phyloP scores from a whole-genome alignment of 2,329 filamentous ascomycete genomes.

The Cladosporium sp. region DNA sequence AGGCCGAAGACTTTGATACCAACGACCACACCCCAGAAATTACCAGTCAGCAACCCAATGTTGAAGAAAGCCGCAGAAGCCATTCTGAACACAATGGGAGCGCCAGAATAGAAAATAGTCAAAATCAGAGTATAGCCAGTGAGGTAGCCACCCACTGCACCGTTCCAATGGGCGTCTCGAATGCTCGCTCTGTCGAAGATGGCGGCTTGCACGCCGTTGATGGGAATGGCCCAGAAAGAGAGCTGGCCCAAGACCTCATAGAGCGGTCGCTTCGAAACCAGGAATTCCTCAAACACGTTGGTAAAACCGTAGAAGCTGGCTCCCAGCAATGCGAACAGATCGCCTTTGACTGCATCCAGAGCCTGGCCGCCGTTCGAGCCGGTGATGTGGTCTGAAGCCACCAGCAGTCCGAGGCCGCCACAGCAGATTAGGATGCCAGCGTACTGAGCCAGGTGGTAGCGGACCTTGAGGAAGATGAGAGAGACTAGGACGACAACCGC shows the following conservation, averaged over 20 bases:
- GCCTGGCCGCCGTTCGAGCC: slow-evolving; percentile 65
- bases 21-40: slow-evolving; percentile 96
- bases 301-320: slow-evolving; percentile 86
- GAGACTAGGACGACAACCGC: slow-evolving; percentile 84
- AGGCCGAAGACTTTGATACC: slow-evolving; percentile 81
- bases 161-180: slow-evolving; percentile 41
- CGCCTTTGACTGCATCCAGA: slow-evolving; percentile 73
- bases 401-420: slow-evolving; percentile 81
- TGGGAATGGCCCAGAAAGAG: slow-evolving; percentile 79
- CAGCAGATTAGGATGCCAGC: slow-evolving; percentile 84
- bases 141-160: slow-evolving; percentile 69
- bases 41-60: slow-evolving; percentile 86
- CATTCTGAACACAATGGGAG: slow-evolving; percentile 83
- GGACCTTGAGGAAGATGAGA: slow-evolving; percentile 75
- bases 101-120: slow-evolving; percentile 79
- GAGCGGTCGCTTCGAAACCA: slow-evolving; percentile 78
- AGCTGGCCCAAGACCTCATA: slow-evolving; percentile 94
- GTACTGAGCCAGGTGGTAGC: slow-evolving; percentile 85
- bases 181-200: slow-evolving; percentile 86
- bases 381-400: slow-evolving; percentile 82
- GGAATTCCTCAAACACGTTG: slow-evolving; percentile 92
- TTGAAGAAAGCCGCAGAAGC: slow-evolving; percentile 93
- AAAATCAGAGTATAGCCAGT: slow-evolving; percentile 85
- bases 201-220: slow-evolving; percentile 84
- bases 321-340: slow-evolving; percentile 84